Evolutionary conservation across 23 red algal genomes (phyloP).

Genomic region (Agarophyton chilense): DNA sequence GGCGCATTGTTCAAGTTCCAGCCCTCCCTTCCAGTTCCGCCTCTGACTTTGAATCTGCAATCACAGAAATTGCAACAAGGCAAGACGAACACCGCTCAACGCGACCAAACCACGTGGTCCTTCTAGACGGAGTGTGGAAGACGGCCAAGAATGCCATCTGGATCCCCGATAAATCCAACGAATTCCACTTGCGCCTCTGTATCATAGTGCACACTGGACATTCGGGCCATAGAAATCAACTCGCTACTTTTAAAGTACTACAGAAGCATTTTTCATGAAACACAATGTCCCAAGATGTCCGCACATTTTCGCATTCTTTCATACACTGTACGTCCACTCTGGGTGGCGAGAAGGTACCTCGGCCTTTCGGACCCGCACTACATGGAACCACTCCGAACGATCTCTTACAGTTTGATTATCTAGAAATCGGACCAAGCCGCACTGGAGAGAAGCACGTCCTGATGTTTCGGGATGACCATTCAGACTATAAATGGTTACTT

Average conservation of each 20-base stretch:
- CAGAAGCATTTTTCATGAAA: background rate
- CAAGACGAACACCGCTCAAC: background rate
- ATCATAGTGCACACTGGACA: background rate
- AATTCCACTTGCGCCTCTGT: background rate
- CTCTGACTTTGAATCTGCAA: background rate
- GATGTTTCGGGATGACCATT: background rate
- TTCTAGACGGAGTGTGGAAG: background rate
- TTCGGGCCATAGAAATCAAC: background rate
- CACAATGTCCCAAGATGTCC: background rate
- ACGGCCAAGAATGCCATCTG: background rate
- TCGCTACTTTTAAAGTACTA: background rate
- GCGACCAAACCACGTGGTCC: background rate
- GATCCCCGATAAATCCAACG: background rate
- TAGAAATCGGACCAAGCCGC: background rate
- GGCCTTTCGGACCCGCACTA: background rate
- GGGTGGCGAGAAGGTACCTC: background rate
- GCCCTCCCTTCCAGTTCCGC: background rate
- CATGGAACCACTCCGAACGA: slow-evolving; percentile 9
- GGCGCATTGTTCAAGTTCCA: background rate
- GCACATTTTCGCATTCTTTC: background rate
- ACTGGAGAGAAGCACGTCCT: background rate
- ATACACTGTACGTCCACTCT: background rate
- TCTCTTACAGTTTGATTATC: background rate
- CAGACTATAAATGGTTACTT: background rate
- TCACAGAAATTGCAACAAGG: background rate